Conservation (phyloP, 1,139 yeast genomes). For the Saccharomyces hybrid region DNA sequence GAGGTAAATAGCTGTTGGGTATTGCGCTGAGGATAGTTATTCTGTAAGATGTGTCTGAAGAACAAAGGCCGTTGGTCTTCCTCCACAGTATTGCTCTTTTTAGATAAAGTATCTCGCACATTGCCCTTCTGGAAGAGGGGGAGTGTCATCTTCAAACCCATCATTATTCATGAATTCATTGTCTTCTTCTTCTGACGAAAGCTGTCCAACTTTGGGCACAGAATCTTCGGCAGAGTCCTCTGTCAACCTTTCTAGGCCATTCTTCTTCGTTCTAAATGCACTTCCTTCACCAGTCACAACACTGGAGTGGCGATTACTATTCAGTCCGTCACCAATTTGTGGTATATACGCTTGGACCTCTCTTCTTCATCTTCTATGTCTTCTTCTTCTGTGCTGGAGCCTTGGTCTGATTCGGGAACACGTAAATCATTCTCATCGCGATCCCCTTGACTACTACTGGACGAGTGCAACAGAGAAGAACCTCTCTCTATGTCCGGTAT, state of each 20-base stretch:
- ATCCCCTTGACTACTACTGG: slow-evolving; percentile 3
- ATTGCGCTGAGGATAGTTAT: neutral
- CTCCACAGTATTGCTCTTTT: slow-evolving; percentile 10
- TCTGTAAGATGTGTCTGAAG: neutral
- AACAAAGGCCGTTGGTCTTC: slow-evolving; percentile 15
- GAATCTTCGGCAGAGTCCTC: slow-evolving; percentile 12
- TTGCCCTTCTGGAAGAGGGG: neutral
- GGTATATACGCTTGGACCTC: neutral
- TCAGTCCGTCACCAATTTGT: slow-evolving; percentile 7
- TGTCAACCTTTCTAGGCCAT: neutral
- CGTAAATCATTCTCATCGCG: slow-evolving; percentile 18
- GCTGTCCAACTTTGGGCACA: slow-evolving; percentile 21
- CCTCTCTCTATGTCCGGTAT: slow-evolving; percentile 5
- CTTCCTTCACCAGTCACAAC: slow-evolving; percentile 1
- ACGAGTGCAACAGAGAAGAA: neutral
- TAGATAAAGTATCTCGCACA: slow-evolving; percentile 3
- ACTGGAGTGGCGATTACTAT: neutral
- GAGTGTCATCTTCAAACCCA: slow-evolving; percentile 11
- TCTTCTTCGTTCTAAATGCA: neutral
- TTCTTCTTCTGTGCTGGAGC: slow-evolving; percentile 19
- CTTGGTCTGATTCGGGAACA: slow-evolving; percentile 31
- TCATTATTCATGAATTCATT: slow-evolving; percentile 8
- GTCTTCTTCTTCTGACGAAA: slow-evolving; percentile 22
- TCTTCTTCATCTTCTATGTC: slow-evolving; percentile 7
- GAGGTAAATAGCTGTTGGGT: neutral